Percentiles rank a stretch among this genome's conserved stretches.
Evolutionary conservation across 768 basidiomycete species (phyloP).

Genomic region (Suillus weaverae): DNA sequence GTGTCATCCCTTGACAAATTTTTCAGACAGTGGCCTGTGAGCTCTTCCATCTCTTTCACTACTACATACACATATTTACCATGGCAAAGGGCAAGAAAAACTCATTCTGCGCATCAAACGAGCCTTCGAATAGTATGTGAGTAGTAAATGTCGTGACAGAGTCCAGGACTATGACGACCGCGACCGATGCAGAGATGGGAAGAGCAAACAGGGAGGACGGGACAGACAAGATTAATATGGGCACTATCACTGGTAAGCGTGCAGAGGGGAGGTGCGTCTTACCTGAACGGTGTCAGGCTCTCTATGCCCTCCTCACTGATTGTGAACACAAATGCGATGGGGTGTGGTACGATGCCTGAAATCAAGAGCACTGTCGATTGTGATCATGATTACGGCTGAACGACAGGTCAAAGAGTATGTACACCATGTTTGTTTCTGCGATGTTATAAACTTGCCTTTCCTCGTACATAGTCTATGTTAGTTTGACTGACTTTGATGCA

Average conservation of each 20-base stretch:
- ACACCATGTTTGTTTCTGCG: slow-evolving; percentile 29
- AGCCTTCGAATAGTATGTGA: too few species aligned
- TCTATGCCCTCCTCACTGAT: slow-evolving; percentile 32
- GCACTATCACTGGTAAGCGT: neutral
- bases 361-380: slow-evolving; percentile 30
- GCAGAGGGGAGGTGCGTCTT: slow-evolving; percentile 4
- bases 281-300: slow-evolving; percentile 48
- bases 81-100: too few species aligned
- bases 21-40: too few species aligned
- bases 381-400: neutral
- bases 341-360: slow-evolving; percentile 42
- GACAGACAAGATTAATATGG: slow-evolving; percentile 3
- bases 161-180: slow-evolving; percentile 30
- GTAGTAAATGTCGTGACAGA: slow-evolving; percentile 27
- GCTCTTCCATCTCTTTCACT: too few species aligned
- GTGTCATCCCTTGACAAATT: too few species aligned
- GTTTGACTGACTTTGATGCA: too few species aligned
- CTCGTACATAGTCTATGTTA: too few species aligned
- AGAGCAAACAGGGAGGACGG: slow-evolving; percentile 16
- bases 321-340: slow-evolving; percentile 47
- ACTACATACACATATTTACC: too few species aligned
- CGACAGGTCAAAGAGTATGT: neutral
- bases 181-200: slow-evolving; percentile 5
- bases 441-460: slow-evolving; percentile 32
- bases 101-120: too few species aligned